Evolutionary conservation across 768 basidiomycete genomes (phyloP).

Genomic region (Amanita muscaria): DNA sequence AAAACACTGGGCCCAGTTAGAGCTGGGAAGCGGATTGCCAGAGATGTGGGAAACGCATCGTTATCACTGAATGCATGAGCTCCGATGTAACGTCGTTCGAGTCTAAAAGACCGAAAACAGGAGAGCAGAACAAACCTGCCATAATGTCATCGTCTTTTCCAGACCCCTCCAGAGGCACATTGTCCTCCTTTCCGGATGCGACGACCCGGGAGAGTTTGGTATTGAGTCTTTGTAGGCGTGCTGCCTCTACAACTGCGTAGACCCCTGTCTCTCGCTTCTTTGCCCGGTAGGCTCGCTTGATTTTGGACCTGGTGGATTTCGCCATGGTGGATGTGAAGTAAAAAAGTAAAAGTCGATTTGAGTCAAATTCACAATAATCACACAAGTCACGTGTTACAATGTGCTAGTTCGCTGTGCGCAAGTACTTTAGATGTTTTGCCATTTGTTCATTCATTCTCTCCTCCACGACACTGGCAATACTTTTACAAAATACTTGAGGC

Average conservation of each 20-base stretch:
- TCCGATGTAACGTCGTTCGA: slow-evolving; percentile 46
- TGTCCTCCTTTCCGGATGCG: slow-evolving; percentile 33
- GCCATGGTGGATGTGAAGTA: slow-evolving; percentile 47
- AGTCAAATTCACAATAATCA: slow-evolving; percentile 1
- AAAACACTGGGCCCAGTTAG: neutral
- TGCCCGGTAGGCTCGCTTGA: slow-evolving; percentile 67
- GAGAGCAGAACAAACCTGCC: slow-evolving; percentile 65
- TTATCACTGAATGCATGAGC: slow-evolving; percentile 29
- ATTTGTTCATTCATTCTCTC: no score
- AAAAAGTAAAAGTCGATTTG: no score
- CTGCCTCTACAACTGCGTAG: slow-evolving; percentile 72
- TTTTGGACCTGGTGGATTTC: slow-evolving; percentile 77
- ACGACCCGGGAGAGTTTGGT: slow-evolving; percentile 45
- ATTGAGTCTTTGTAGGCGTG: slow-evolving; percentile 65
- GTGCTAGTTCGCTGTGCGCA: no score
- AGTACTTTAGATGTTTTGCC: no score
- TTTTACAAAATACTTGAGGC: no score
- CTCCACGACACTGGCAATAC: no score
- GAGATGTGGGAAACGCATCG: slow-evolving; percentile 10
- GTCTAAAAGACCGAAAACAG: slow-evolving; percentile 50
- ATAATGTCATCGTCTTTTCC: slow-evolving; percentile 29
- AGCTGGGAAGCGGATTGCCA: slow-evolving; percentile 5
- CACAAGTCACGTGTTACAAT: no score
- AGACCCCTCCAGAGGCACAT: slow-evolving; percentile 24
- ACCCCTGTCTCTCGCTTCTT: slow-evolving; percentile 69